Conservation (phyloP, 306 rosid genomes). For the Glycine tomentella region DNA sequence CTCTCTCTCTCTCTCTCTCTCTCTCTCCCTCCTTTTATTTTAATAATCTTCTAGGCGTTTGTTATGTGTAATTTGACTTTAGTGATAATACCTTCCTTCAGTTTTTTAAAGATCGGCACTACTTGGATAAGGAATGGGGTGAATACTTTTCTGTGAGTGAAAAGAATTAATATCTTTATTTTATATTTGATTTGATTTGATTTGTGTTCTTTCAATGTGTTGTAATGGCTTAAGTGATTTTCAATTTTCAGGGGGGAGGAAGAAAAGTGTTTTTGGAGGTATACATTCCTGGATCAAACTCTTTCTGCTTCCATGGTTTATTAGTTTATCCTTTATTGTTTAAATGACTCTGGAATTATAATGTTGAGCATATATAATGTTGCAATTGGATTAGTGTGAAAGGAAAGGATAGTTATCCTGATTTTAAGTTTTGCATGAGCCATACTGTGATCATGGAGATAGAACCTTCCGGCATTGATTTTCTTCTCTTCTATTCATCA, state of each 20-base stretch:
- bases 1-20: too few species aligned
- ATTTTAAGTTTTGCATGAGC: not conserved
- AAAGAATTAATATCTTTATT: constrained; percentile 20
- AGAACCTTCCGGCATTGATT: constrained; percentile 2
- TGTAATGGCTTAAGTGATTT: constrained; percentile 28
- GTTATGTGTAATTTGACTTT: constrained; percentile 33
- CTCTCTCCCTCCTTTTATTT: too few species aligned
- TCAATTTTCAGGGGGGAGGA: constrained; percentile 66
- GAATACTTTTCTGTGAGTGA: constrained; percentile 80
- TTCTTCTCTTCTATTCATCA: constrained; percentile 24
- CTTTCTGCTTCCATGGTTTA: constrained; percentile 15
- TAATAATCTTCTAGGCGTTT: not conserved
- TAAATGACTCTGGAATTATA: not conserved
- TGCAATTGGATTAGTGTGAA: constrained; percentile 30
- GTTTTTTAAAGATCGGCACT: constrained; percentile 93
- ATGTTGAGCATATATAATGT: constrained; percentile 3
- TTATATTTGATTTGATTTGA: not conserved
- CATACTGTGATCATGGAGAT: constrained; percentile 16
- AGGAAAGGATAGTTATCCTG: constrained; percentile 8
- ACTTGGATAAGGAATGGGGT: constrained; percentile 98
- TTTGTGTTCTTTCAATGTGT: not conserved
- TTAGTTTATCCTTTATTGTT: not conserved
- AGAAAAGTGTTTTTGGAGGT: constrained; percentile 86
- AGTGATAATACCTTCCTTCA: constrained; percentile 44
- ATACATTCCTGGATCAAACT: constrained; percentile 5